phyloP scores from a whole-genome alignment of 2,329 filamentous ascomycete genomes.

The Mariannaea sp. region DNA sequence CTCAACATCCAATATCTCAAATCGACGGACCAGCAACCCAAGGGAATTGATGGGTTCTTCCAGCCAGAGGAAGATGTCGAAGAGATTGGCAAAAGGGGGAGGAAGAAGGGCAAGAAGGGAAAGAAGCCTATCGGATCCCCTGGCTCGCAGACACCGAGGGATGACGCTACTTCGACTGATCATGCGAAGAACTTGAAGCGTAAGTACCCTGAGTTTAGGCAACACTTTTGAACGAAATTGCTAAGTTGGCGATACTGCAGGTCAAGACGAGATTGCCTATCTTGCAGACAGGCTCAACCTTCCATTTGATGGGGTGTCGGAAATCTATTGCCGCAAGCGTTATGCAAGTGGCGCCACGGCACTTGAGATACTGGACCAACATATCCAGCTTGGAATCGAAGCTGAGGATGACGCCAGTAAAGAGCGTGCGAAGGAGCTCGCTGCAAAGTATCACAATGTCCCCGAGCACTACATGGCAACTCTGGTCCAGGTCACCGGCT shows the following conservation, averaged over 20 bases:
- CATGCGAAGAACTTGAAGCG: slow-evolving; percentile 38
- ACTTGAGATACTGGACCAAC: slow-evolving; percentile 50
- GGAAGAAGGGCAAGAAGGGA: slow-evolving; percentile 41
- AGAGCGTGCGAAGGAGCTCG: slow-evolving; percentile 41
- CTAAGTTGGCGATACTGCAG: slow-evolving; percentile 26
- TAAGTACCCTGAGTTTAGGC: slow-evolving; percentile 23
- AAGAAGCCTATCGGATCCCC: slow-evolving; percentile 25
- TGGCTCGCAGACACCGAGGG: slow-evolving; percentile 22
- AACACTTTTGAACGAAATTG: neutral
- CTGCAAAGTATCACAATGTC: slow-evolving; percentile 47
- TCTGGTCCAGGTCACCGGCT: slow-evolving; percentile 48
- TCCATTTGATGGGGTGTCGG: slow-evolving; percentile 47
- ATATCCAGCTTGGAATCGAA: slow-evolving; percentile 46
- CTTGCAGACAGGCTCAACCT: slow-evolving; percentile 51
- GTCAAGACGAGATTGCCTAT: slow-evolving; percentile 49
- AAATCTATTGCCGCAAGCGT: slow-evolving; percentile 46
- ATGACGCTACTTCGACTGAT: slow-evolving; percentile 24
- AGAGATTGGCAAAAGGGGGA: slow-evolving; percentile 43
- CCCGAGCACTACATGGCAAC: slow-evolving; percentile 50
- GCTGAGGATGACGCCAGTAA: slow-evolving; percentile 40
- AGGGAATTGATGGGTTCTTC: slow-evolving; percentile 83
- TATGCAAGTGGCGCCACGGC: slow-evolving; percentile 48
- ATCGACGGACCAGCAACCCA: slow-evolving; percentile 64
- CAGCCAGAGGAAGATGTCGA: slow-evolving; percentile 51
- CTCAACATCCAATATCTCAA: slow-evolving; percentile 80